These are phyloP conservation scores for Aspergillus unguis DNA, from an alignment of 2,329 filamentous ascomycete genomes.

Conservation along the genomic window DNA sequence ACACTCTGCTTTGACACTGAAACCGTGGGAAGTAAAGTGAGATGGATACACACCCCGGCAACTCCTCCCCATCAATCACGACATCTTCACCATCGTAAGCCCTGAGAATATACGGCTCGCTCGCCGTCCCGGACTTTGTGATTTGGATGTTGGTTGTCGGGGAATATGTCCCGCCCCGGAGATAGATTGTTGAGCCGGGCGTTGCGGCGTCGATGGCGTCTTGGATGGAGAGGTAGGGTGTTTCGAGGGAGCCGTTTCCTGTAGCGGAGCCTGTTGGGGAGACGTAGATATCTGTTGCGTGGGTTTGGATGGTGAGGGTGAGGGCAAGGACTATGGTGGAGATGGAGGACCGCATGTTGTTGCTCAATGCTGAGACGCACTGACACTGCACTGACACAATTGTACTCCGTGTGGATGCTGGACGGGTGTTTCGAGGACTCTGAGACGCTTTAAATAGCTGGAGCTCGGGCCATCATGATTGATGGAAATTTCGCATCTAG, in stretches of 20 bases:
- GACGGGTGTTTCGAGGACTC: no score
- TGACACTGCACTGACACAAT: no score
- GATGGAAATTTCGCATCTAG: no score
- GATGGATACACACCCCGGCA: constrained; percentile 9
- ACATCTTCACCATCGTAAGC: constrained; percentile 16
- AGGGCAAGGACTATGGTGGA: background rate
- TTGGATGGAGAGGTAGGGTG: constrained; percentile 16
- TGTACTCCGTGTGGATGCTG: no score
- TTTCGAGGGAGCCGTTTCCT: constrained; percentile 9
- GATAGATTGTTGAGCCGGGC: constrained; percentile 15
- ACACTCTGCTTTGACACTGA: background rate
- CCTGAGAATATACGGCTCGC: constrained; percentile 11
- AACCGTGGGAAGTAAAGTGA: no score
- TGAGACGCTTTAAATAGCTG: no score
- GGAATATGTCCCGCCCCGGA: constrained; percentile 15
- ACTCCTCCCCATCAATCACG: constrained; percentile 16
- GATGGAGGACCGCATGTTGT: constrained; percentile 5
- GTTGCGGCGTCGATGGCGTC: constrained; percentile 14
- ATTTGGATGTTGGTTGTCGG: constrained; percentile 18
- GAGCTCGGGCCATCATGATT: no score
- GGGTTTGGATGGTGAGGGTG: background rate
- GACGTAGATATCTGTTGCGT: constrained; percentile 16
- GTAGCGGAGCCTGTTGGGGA: constrained; percentile 14
- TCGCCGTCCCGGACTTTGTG: constrained; percentile 14
- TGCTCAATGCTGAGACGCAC: no score